A percentile compares a stretch with the other conserved stretches of the same genome.
These are phyloP conservation scores for Rhexocercosporidium sp. DNA, from an alignment of 2,329 filamentous ascomycete species.

Conservation along the genomic window DNA sequence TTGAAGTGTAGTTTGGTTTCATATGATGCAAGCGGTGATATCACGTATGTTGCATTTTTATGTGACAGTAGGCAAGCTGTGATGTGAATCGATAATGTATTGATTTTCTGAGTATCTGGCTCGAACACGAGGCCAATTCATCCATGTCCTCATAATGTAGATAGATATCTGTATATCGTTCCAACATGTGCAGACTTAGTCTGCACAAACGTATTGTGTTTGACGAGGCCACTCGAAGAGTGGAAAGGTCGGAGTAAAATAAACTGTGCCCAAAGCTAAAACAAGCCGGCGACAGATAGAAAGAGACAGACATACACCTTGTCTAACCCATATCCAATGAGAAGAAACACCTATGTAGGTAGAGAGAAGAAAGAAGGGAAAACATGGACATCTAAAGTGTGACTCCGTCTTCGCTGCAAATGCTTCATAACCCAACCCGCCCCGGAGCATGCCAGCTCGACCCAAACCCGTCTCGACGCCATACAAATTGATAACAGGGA, in stretches of 20 bases:
- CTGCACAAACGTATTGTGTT: slow-evolving; percentile 7
- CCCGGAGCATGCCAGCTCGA: slow-evolving; percentile 27
- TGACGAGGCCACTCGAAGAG: neutral
- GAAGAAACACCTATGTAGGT: neutral
- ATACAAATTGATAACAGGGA: neutral
- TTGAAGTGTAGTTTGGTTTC: neutral
- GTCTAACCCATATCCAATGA: slow-evolving; percentile 3
- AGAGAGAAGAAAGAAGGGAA: neutral
- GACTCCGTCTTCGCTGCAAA: slow-evolving; percentile 10
- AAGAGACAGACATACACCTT: neutral
- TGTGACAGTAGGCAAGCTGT: neutral
- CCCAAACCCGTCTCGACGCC: slow-evolving; percentile 16
- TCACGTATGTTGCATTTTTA: neutral
- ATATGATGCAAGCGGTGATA: slow-evolving; percentile 2
- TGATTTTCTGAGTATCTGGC: neutral
- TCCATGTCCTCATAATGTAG: neutral
- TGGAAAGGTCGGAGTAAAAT: neutral
- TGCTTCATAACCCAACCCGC: slow-evolving; percentile 21
- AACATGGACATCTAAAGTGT: slow-evolving; percentile 3
- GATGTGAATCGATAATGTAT: slow-evolving; percentile 4
- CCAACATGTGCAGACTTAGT: neutral
- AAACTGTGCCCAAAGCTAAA: neutral
- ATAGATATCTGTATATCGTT: slow-evolving; percentile 6
- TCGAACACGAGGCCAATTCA: neutral
- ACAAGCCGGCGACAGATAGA: neutral